Percentiles rank a stretch among this genome's conserved stretches.
phyloP scores from a whole-genome alignment of 495 filamentous ascomycete species.

The Cudoniella acicularis region DNA sequence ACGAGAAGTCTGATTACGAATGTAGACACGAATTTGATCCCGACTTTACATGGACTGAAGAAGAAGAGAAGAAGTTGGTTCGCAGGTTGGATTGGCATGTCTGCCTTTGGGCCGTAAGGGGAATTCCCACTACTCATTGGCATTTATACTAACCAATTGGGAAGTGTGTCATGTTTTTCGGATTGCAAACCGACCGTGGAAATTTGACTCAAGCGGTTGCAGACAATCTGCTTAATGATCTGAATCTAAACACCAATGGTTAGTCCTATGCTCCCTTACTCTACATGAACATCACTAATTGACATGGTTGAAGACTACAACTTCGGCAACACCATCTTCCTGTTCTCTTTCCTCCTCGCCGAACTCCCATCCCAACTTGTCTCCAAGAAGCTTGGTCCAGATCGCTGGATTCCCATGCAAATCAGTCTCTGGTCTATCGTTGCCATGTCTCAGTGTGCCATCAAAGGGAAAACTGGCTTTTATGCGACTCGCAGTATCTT shows the following conservation, averaged over 20 bases:
- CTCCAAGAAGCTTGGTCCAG: conserved; percentile 74
- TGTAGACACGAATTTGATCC: conserved; percentile 71
- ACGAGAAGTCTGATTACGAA: conserved; percentile 47
- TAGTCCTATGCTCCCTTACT: not conserved
- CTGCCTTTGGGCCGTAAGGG: conserved; percentile 44
- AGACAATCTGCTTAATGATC: conserved; percentile 60
- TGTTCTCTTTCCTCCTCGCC: conserved; percentile 60
- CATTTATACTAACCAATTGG: too few species aligned
- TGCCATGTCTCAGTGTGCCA: conserved; percentile 62
- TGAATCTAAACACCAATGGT: conserved; percentile 58
- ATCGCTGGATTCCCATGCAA: conserved; percentile 80
- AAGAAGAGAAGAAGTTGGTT: conserved; percentile 65
- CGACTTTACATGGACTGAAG: conserved; percentile 61
- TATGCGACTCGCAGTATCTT: conserved; percentile 61
- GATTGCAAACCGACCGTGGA: conserved; percentile 74
- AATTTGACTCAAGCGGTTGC: conserved; percentile 71
- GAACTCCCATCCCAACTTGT: conserved; percentile 75
- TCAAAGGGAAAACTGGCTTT: conserved; percentile 58
- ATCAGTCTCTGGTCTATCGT: conserved; percentile 78
- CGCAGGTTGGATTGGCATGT: conserved; percentile 52
- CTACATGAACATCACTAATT: not conserved
- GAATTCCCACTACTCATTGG: too few species aligned
- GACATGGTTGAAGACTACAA: conserved; percentile 54
- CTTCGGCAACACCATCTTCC: conserved; percentile 72
- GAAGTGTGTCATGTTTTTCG: conserved; percentile 63